Base-by-base conservation (phyloP, 352 stramenopile genomes). In the Aphanomyces invadans region DNA sequence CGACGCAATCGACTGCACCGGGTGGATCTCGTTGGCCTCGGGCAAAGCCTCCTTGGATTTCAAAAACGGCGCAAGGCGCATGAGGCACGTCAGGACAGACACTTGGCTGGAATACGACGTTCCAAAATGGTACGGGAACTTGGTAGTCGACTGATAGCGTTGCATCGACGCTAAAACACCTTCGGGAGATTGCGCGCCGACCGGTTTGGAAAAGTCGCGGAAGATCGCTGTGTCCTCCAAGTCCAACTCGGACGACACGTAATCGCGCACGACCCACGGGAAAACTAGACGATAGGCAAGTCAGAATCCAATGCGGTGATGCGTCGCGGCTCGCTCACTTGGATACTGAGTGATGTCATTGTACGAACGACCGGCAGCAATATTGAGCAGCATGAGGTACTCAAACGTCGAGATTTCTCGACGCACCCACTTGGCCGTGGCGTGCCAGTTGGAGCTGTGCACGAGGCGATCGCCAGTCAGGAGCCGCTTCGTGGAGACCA, bases 311-410 rank as follows among this genome's bases (percentile, higher is more conserved):
- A 10, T 17, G n/a, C 12, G 12, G n/a, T 25, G 31, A 36, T 38
- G 17, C 38, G 17, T 17, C 9, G 9, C 19, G 46, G 28, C 11
- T 54, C 2, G 5, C 9, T 25, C 44, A 66, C 44, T 66, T 9
- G 97, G 97, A 73, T 99, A 99, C 73, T 99, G 96, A 48, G 90
- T 97, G 11, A 98, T 89, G 68, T 99, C 96, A 73, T 98, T 98
- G 74, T 98, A 98, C 53, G 87, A 98, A 33, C 97, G 77, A 9
- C 96, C 97, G 10, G 95, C 96, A 25, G 97, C 85, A 21, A 96
- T 87, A 72, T 99, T 99, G 21, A 99, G 78, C 70, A 96, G 82
- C 73, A 98, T 96, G 0, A 99, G 71, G 71, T 99, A 99, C 68
- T 98, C 97, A 74, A 98, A 99, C 66, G 88, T 93, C 62, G 78